phyloP scores from a whole-genome alignment of 1,139 yeast genomes.

The Candida sojae region DNA sequence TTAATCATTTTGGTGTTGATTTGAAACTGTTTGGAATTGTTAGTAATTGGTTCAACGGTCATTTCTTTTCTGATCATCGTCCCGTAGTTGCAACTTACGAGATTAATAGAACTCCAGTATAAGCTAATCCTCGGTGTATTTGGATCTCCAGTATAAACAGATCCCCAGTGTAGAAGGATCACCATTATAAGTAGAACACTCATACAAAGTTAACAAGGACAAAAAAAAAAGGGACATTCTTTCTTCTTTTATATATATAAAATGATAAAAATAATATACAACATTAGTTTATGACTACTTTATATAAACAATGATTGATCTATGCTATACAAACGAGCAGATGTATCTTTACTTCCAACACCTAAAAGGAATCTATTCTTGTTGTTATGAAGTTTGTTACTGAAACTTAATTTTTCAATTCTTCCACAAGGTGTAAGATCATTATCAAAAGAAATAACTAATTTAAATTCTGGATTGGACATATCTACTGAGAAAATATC shows the following conservation, averaged over 20 bases:
- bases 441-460: slow-evolving; percentile 31
- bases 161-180: too few species aligned
- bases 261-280: slow-evolving; percentile 17
- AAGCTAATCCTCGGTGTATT: too few species aligned
- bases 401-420: slow-evolving; percentile 62
- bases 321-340: slow-evolving; percentile 57
- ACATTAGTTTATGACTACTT: too few species aligned
- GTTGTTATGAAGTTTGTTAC: slow-evolving; percentile 22
- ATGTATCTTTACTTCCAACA: slow-evolving; percentile 69
- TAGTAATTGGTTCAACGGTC: slow-evolving; percentile 40
- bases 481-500: slow-evolving; percentile 27
- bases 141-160: too few species aligned
- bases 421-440: slow-evolving; percentile 59
- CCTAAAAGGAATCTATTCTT: slow-evolving; percentile 44
- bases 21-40: slow-evolving; percentile 40
- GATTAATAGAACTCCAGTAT: slow-evolving; percentile 12
- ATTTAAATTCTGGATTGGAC: slow-evolving; percentile 24
- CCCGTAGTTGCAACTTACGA: slow-evolving; percentile 22
- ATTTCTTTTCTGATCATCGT: slow-evolving; percentile 27
- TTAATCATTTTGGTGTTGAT: slow-evolving; percentile 16
- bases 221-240: too few species aligned
- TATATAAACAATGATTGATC: slow-evolving; percentile 4
- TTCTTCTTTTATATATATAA: background rate
- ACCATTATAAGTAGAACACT: too few species aligned
- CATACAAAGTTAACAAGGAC: background rate